Base-by-base conservation (phyloP, 1,284 basidiomycete species). In the Takashimella koratensis region DNA sequence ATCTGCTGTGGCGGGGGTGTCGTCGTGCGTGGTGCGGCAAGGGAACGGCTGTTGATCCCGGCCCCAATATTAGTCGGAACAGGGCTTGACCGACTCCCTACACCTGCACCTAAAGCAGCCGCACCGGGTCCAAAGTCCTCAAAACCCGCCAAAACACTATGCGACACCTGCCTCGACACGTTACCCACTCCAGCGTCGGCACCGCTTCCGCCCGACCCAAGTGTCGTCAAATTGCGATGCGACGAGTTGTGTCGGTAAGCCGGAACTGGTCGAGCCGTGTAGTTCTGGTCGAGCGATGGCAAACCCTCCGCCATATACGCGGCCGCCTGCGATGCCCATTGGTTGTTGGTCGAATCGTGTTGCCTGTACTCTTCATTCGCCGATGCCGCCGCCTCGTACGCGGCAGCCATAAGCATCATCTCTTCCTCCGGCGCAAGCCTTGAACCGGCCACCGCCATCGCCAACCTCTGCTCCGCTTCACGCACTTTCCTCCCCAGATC, bases 101-200 rank as follows among this genome's bases (percentile, higher is more conserved):
- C 51, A 5, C 25, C 10, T 8, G 8, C 16, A 24, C 52, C 36
- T 5, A 50, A 19, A 21, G 50, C 36, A 20, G 45, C 56, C 11
- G 63, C 56, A 5, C 70, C 67, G 2, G 75, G 76, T 22, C 75
- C 75, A 62, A 77, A 77, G 55, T 74, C 74, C 47, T 77, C 75
- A 50, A 76, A 77, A 0, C 74, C 74, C 41, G 66, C 52, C 2
- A 75, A 49, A 53, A 16, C 16, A 8, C 30, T 74, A 71, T 43
- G 62, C 54, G 8, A 52, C 30, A 23, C 57, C 49, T 45, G 58
- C 48, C 6, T 53, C 51, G 27, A 43, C 16, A 11, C 16, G 5
- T 22, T 39, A 8, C 11, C 30, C 21, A 36, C 43, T 5, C 12
- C 40, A 19, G 26, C 25, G 39, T 24, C 13, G 23, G 43, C 30